Percentiles rank a stretch among this genome's conserved stretches.
Conservation (phyloP, 805 yeast genomes). For the Schwanniomyces vanrijiae region DNA sequence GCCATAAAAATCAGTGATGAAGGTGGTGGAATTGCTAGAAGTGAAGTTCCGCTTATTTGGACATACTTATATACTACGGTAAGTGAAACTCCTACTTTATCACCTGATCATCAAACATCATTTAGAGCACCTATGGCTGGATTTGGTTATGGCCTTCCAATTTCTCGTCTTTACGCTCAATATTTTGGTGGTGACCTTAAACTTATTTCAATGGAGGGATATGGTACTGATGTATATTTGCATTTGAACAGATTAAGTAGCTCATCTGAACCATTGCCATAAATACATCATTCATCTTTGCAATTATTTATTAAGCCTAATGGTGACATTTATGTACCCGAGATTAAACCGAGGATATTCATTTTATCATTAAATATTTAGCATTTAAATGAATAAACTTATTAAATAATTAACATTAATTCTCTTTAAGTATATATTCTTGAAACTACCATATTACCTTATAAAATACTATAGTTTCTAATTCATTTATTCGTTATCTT, state of each 20-base stretch:
- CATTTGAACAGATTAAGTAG: conserved; percentile 80
- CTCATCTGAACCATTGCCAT: conserved; percentile 68
- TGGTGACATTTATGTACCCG: neutral
- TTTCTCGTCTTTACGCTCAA: conserved; percentile 80
- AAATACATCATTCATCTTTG: conserved; percentile 1
- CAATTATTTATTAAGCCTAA: neutral
- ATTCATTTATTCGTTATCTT: too few species aligned
- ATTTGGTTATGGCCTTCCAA: conserved; percentile 87
- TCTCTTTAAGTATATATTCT: neutral
- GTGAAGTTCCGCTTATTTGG: conserved; percentile 85
- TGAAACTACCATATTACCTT: neutral
- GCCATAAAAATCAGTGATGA: conserved; percentile 89
- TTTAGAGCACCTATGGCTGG: conserved; percentile 94
- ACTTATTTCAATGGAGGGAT: conserved; percentile 88
- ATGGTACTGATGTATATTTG: conserved; percentile 89
- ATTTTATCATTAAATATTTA: neutral
- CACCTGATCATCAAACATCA: conserved; percentile 58
- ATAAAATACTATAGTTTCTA: too few species aligned
- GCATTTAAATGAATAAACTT: neutral
- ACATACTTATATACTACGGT: conserved; percentile 90
- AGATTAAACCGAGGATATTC: neutral
- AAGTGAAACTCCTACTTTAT: conserved; percentile 64
- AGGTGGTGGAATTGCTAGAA: conserved; percentile 90
- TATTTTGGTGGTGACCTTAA: conserved; percentile 90
- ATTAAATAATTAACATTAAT: neutral